phyloP scores from a whole-genome alignment of 139 green algal genomes.

The Tetradesmus lagerheimii region DNA sequence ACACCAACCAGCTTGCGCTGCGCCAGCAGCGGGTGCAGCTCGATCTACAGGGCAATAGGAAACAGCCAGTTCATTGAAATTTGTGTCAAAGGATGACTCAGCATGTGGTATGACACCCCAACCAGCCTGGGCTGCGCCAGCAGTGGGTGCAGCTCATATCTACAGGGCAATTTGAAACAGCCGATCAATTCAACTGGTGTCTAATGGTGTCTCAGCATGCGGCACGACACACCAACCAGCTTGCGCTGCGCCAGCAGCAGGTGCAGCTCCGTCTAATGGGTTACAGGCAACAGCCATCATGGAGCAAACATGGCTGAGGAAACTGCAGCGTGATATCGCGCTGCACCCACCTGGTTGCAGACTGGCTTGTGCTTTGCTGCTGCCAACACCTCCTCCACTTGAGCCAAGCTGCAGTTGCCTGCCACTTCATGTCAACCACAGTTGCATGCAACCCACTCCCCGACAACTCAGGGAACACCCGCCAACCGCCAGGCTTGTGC shows the following conservation, averaged over 20 bases:
- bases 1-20: conserved; percentile 85
- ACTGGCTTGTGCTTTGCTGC: conserved; percentile 69
- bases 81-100: no score
- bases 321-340: no score
- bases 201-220: no score
- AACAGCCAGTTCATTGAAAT: neutral
- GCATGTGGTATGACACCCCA: conserved; percentile 36
- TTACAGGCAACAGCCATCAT: neutral
- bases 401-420: conserved; percentile 44
- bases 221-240: conserved; percentile 76
- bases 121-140: conserved; percentile 53
- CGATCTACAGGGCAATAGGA: conserved; percentile 53
- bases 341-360: conserved; percentile 84
- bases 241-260: neutral
- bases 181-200: no score
- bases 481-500: no score
- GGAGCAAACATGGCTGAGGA: no score
- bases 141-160: conserved; percentile 79
- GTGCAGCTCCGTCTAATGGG: conserved; percentile 22
- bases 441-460: no score
- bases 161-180: no score
- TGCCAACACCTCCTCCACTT: conserved; percentile 83
- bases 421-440: no score
- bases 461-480: no score
- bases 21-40: conserved; percentile 85